Conservation (phyloP, 306 rosid genomes). For the cucumber (Cucumis sativus) region Cucumber_9930_V3 NC_026657.2:32573001-32573500, state of each 20-base stretch:
- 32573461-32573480: conserved; percentile 35
- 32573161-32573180: conserved; percentile 91
- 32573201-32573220: conserved; percentile 92
- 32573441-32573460: conserved; percentile 36
- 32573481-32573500: conserved; percentile 36
- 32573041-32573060: conserved; percentile 27
- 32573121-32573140: conserved; percentile 82
- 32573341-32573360: conserved; percentile 32
- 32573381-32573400: conserved; percentile 26
- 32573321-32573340: conserved; percentile 31
- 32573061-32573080: conserved; percentile 32
- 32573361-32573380: conserved; percentile 28
- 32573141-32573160: conserved; percentile 85
- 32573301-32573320: conserved; percentile 32
- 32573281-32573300: conserved; percentile 62
- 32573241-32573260: conserved; percentile 32
- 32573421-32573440: conserved; percentile 37
- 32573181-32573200: conserved; percentile 77
- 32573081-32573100: conserved; percentile 35
- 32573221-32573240: conserved; percentile 37
- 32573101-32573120: conserved; percentile 81
- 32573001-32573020: conserved; percentile 27
- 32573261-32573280: conserved; percentile 59
- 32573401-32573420: conserved; percentile 38
- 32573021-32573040: conserved; percentile 28